phyloP scores from a whole-genome alignment of 2,329 filamentous ascomycete species.

The Pestalotiopsis sp. region DNA sequence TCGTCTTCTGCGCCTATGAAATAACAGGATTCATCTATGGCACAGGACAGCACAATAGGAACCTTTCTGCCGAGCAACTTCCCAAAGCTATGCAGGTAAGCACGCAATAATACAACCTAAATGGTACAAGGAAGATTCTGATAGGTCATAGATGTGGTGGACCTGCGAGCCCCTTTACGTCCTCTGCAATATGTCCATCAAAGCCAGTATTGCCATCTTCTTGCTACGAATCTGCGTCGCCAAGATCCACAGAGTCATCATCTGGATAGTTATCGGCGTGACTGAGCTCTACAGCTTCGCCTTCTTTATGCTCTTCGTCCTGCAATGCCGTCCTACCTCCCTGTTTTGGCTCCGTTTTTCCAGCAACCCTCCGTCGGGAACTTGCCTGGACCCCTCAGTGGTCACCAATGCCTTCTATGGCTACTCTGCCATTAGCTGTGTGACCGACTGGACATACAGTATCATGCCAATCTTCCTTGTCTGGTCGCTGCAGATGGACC shows the following conservation, averaged over 20 bases:
- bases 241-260: slow-evolving; percentile 30
- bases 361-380: slow-evolving; percentile 27
- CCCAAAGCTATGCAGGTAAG: slow-evolving; percentile 33
- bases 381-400: slow-evolving; percentile 30
- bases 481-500: slow-evolving; percentile 43
- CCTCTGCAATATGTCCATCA: slow-evolving; percentile 36
- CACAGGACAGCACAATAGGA: slow-evolving; percentile 25
- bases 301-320: slow-evolving; percentile 40
- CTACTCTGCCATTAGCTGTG: slow-evolving; percentile 40
- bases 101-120: not conserved
- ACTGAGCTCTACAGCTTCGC: slow-evolving; percentile 36
- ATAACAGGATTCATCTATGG: slow-evolving; percentile 30
- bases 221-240: slow-evolving; percentile 37
- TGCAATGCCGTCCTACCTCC: slow-evolving; percentile 41
- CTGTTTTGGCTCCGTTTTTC: slow-evolving; percentile 40
- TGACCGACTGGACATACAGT: slow-evolving; percentile 42
- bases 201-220: slow-evolving; percentile 42
- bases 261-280: slow-evolving; percentile 31
- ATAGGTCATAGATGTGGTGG: slow-evolving; percentile 35
- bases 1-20: slow-evolving; percentile 29
- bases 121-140: not conserved
- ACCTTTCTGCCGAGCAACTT: slow-evolving; percentile 22
- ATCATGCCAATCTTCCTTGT: slow-evolving; percentile 42
- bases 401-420: slow-evolving; percentile 34
- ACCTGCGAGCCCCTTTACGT: slow-evolving; percentile 44